A percentile compares a stretch with the other conserved stretches of the same genome.
Conservation (phyloP, 352 stramenopile genomes). For the Thraustochytrium aureum region DNA sequence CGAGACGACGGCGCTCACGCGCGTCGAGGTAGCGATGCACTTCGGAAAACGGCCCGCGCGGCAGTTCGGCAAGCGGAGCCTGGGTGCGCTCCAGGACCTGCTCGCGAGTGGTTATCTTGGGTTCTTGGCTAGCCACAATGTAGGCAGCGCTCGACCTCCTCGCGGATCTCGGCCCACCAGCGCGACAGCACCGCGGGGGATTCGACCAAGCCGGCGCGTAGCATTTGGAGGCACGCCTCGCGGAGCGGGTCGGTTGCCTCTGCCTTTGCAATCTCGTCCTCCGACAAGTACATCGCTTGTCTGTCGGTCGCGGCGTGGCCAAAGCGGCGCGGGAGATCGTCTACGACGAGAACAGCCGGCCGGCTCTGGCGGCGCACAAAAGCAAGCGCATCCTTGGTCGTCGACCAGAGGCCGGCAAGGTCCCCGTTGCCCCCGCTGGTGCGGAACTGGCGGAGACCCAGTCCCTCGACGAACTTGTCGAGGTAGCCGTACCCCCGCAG, state of each 20-base stretch:
- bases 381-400: conserved; percentile 62
- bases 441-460: conserved; percentile 60
- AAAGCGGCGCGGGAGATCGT: conserved; percentile 66
- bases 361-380: conserved; percentile 62
- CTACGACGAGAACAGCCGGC: conserved; percentile 64
- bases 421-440: conserved; percentile 61
- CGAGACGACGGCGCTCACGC: background rate
- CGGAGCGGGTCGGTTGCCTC: conserved; percentile 43
- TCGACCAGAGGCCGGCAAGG: conserved; percentile 65
- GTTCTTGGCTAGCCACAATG: conserved; percentile 62
- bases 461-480: conserved; percentile 48
- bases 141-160: conserved; percentile 60
- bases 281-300: conserved; percentile 65
- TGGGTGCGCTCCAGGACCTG: conserved; percentile 63
- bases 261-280: conserved; percentile 55
- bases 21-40: background rate
- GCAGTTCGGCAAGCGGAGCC: conserved; percentile 59
- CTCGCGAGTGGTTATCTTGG: conserved; percentile 64
- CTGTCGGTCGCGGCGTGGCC: conserved; percentile 71
- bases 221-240: conserved; percentile 18
- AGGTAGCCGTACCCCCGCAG: conserved; percentile 65
- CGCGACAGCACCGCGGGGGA: conserved; percentile 59
- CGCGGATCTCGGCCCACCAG: conserved; percentile 62
- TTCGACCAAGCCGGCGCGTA: conserved; percentile 49
- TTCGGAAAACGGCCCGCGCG: background rate